A percentile compares a stretch with the other conserved stretches of the same genome.
Evolutionary conservation across 495 filamentous ascomycete species (phyloP).

Genomic region (Trichocladium antarcticum): DNA sequence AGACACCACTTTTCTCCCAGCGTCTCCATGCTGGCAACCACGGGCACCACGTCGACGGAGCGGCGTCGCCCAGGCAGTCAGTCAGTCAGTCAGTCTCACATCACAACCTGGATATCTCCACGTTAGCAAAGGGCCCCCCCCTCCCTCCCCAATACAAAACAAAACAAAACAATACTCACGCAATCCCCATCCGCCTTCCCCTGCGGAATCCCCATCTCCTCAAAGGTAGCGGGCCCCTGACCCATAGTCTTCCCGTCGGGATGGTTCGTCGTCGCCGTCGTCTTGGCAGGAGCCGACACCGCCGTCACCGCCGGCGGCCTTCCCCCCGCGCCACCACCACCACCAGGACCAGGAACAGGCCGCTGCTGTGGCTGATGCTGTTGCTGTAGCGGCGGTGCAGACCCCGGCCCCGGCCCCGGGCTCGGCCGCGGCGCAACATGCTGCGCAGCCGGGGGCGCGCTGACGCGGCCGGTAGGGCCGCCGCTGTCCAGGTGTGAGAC

Average conservation of each 20-base stretch:
- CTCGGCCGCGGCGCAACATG: conserved; percentile 6
- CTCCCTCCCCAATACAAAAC: not conserved
- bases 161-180: conserved; percentile 46
- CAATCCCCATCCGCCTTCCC: conserved; percentile 76
- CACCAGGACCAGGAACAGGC: conserved; percentile 1
- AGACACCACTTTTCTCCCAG: no score
- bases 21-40: not conserved
- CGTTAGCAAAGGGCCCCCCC: no score
- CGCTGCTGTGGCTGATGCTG: conserved; percentile 8
- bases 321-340: conserved; percentile 9
- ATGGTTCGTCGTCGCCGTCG: conserved; percentile 3
- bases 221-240: conserved; percentile 90
- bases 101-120: conserved; percentile 11
- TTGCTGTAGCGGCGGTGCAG: conserved; percentile 18
- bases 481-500: not conserved
- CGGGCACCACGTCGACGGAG: no score
- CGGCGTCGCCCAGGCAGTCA: no score
- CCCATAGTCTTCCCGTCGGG: conserved; percentile 43
- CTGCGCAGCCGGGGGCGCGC: conserved; percentile 25
- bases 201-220: conserved; percentile 89
- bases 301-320: not conserved
- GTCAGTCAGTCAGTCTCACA: conserved; percentile 12
- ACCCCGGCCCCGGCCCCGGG: not conserved
- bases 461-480: conserved; percentile 16
- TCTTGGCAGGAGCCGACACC: conserved; percentile 14